Evolutionary conservation across 176 grass and related monocot species (phyloP).

Genomic region (Canna indica): DNA sequence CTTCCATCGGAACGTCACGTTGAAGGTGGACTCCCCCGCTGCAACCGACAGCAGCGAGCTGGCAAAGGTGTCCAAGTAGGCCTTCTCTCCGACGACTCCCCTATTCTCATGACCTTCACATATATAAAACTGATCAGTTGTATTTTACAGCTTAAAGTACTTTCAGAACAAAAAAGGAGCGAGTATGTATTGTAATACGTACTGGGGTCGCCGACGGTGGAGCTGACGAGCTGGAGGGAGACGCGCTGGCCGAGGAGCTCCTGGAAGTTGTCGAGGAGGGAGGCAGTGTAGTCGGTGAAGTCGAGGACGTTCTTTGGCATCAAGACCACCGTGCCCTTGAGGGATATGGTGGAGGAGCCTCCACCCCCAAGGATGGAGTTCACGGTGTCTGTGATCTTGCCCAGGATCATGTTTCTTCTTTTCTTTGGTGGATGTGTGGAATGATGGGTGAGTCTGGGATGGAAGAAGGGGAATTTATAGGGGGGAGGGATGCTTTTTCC

Average conservation of each 20-base stretch:
- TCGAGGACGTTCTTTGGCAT: constrained; percentile 42
- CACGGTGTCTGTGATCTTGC: too few species aligned
- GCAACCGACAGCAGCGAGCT: constrained; percentile 20
- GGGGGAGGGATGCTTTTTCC: too few species aligned
- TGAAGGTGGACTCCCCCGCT: constrained; percentile 34
- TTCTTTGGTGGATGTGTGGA: too few species aligned
- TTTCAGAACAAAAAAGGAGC: too few species aligned
- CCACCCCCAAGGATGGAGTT: too few species aligned
- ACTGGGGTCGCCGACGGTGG: constrained; percentile 51
- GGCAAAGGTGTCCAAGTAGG: constrained; percentile 37
- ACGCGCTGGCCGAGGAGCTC: constrained; percentile 35
- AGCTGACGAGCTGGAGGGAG: constrained; percentile 58
- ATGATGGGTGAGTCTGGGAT: too few species aligned
- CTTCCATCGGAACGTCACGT: constrained; percentile 62
- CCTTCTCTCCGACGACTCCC: constrained; percentile 38
- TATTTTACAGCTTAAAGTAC: too few species aligned
- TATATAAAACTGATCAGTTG: too few species aligned
- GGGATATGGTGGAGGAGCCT: too few species aligned
- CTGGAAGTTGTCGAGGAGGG: constrained; percentile 43
- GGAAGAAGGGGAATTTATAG: too few species aligned
- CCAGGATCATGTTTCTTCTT: too few species aligned
- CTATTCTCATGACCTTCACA: constrained; percentile 28
- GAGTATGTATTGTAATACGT: not conserved
- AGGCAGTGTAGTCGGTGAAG: constrained; percentile 38
- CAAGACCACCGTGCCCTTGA: constrained; percentile 45